A percentile compares a stretch with the other conserved stretches of the same genome.
These are phyloP conservation scores for Eremothecium gossypii DNA, from an alignment of 1,139 yeast species.

Conservation along the genomic window DNA sequence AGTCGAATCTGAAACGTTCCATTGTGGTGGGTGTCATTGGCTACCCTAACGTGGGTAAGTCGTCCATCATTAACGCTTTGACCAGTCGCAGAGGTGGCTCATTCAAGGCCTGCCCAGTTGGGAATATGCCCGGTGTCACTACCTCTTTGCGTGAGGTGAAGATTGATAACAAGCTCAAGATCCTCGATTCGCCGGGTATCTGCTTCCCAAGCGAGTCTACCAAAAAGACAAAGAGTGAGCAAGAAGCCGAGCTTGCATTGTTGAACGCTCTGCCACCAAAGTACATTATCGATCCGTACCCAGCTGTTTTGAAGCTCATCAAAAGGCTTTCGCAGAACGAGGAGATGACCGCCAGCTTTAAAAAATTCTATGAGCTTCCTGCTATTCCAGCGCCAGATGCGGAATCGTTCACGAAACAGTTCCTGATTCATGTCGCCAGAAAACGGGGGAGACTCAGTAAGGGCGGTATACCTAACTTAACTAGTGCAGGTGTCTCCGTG, in stretches of 20 bases:
- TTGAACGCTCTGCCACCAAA: conserved; percentile 88
- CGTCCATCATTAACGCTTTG: conserved; percentile 85
- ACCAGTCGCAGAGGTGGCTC: conserved; percentile 71
- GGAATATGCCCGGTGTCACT: conserved; percentile 96
- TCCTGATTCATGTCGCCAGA: conserved; percentile 88
- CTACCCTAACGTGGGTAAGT: conserved; percentile 92
- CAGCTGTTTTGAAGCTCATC: conserved; percentile 69
- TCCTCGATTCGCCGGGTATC: conserved; percentile 94
- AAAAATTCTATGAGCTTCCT: conserved; percentile 66
- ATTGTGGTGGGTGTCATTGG: conserved; percentile 94
- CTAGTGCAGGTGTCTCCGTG: conserved; percentile 74
- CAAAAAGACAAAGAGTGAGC: conserved; percentile 48
- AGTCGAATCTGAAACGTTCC: conserved; percentile 81
- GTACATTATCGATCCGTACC: conserved; percentile 72
- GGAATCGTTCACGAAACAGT: conserved; percentile 66
- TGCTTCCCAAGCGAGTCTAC: conserved; percentile 73
- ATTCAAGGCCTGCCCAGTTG: conserved; percentile 84
- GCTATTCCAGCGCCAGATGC: conserved; percentile 58
- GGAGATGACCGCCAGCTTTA: conserved; percentile 70
- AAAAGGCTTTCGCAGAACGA: conserved; percentile 62
- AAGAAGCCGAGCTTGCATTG: conserved; percentile 79
- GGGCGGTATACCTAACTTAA: conserved; percentile 88
- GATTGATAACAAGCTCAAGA: conserved; percentile 78
- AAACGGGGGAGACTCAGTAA: conserved; percentile 84
- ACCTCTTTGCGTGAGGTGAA: conserved; percentile 87